A percentile compares a stretch with the other conserved stretches of the same genome.
phyloP scores from a whole-genome alignment of 169 alveolate species.

The Plasmodium cynomolgi region DNA sequence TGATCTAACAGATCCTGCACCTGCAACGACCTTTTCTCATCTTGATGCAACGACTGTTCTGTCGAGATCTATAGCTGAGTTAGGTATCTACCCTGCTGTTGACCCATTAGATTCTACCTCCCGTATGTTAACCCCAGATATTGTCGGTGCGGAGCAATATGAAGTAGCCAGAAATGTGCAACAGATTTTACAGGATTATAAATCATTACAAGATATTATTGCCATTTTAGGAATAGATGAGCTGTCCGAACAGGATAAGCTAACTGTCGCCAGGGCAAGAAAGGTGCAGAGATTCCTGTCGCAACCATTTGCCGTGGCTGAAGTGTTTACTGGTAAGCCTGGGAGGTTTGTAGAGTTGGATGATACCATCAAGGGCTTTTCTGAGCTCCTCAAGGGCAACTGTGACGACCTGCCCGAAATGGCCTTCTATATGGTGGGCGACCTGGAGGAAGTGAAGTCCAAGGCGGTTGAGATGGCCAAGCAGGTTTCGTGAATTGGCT shows the following conservation, averaged over 20 bases:
- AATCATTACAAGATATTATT: slow-evolving; percentile 95
- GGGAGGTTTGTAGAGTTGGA: slow-evolving; percentile 94
- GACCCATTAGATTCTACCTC: slow-evolving; percentile 98
- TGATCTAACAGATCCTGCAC: slow-evolving; percentile 99
- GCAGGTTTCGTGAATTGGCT: neutral
- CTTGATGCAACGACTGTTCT: slow-evolving; percentile 98
- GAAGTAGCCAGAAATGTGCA: slow-evolving; percentile 95
- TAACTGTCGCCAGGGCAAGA: slow-evolving; percentile 97
- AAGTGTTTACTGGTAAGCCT: slow-evolving; percentile 96
- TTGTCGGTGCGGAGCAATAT: slow-evolving; percentile 95
- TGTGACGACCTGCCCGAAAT: slow-evolving; percentile 97
- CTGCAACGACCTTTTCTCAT: slow-evolving; percentile 98
- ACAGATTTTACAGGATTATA: slow-evolving; percentile 96
- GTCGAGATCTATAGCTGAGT: slow-evolving; percentile 96
- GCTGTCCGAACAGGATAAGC: slow-evolving; percentile 96
- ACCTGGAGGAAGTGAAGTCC: slow-evolving; percentile 92
- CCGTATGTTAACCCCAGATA: slow-evolving; percentile 94
- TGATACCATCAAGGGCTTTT: slow-evolving; percentile 92
- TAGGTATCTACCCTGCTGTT: slow-evolving; percentile 99
- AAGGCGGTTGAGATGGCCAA: slow-evolving; percentile 88
- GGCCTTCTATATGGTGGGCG: slow-evolving; percentile 98
- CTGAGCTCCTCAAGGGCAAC: slow-evolving; percentile 93
- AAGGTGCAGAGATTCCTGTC: slow-evolving; percentile 96
- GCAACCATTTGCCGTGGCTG: slow-evolving; percentile 98
- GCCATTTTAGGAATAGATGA: slow-evolving; percentile 97